Base-by-base conservation (phyloP, 352 stramenopile species). In the Globisporangium spinosum region DNA sequence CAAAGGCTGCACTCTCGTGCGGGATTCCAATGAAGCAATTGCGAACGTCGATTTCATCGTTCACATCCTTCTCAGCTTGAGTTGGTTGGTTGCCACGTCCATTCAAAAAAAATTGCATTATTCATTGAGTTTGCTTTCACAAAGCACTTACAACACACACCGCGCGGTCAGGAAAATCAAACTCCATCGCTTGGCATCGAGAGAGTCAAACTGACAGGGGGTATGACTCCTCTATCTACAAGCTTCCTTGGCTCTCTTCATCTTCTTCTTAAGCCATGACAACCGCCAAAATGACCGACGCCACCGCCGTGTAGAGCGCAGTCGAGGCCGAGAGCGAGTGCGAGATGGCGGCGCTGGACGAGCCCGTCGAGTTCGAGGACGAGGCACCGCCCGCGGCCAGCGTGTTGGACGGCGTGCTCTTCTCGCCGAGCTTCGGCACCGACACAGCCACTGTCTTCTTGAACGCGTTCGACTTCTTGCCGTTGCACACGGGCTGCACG, bases 401-500 rank as follows among this genome's bases (percentile, higher is more conserved):
- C 29, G 38, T 35, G 34, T 62, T 62, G 29, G 57, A 49, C 1
- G 57, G 57, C 57, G 57, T 62, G 57, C 57, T 62, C 57, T 62
- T 62, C 12, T 62, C 57, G 57, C 57, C 57, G 57, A 62, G 57
- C 57, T 62, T 62, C 3, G 57, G 32, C n/a, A 34, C 57, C 9
- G 20, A 49, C 15, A 9, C 17, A 17, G 15, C 13, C 40, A 10
- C 40, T 17, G 17, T 68, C 61, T 90, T 85, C 35, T 75, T 67
- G 69, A 85, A 83, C 1, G 67, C 38, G 62, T 95, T 95, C 27
- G 85, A 80, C 58, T 80, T 79, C 38, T 70, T 76, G 40, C 80
- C 75, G 9, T 82, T 78, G 73, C 86, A 94, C 15, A 82, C 59
- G 0, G 86, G 86, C 62, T 93, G 82, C 40, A 65, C 49, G 4